Percentiles rank a stretch among this genome's conserved stretches.
These are phyloP conservation scores for Globisporangium megalacanthum DNA, from an alignment of 352 stramenopile species.

Conservation along the genomic window DNA sequence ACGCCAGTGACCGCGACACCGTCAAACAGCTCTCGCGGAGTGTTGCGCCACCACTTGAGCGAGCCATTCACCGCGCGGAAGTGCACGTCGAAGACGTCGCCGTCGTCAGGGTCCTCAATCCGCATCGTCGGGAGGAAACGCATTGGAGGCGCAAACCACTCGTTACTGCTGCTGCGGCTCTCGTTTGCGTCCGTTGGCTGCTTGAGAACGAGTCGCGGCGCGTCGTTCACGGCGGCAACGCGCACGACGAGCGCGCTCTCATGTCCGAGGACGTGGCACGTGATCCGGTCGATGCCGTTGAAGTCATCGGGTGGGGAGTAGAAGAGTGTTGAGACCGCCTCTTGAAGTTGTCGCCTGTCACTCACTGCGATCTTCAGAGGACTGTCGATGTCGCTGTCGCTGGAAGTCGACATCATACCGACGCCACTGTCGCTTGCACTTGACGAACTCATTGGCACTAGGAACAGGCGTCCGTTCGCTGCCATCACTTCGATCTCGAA, in stretches of 20 bases:
- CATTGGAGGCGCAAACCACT: conserved; percentile 22
- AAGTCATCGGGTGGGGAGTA: conserved; percentile 13
- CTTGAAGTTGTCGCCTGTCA: conserved; percentile 1
- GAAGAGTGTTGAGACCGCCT: conserved; percentile 6
- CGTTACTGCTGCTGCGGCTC: conserved; percentile 3
- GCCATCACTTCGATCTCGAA: conserved; percentile 8
- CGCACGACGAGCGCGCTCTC: conserved; percentile 7
- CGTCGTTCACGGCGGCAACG: conserved; percentile 21
- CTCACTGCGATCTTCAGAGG: conserved; percentile 8
- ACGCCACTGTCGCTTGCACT: neutral
- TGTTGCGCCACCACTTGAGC: conserved; percentile 13
- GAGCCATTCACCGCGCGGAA: conserved; percentile 23
- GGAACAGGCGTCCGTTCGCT: conserved; percentile 5
- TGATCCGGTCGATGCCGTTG: conserved; percentile 10
- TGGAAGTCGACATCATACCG: neutral
- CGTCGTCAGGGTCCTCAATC: conserved; percentile 26
- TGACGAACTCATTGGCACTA: neutral
- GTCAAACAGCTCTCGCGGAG: conserved; percentile 20
- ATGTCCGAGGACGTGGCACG: neutral
- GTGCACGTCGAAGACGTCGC: conserved; percentile 29
- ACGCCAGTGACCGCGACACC: conserved; percentile 16
- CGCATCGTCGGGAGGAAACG: conserved; percentile 28
- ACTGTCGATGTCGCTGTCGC: neutral
- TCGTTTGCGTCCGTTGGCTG: neutral
- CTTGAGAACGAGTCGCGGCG: conserved; percentile 6